Base-by-base conservation (phyloP, 352 stramenopile species). In the Globisporangium nodosum region DNA sequence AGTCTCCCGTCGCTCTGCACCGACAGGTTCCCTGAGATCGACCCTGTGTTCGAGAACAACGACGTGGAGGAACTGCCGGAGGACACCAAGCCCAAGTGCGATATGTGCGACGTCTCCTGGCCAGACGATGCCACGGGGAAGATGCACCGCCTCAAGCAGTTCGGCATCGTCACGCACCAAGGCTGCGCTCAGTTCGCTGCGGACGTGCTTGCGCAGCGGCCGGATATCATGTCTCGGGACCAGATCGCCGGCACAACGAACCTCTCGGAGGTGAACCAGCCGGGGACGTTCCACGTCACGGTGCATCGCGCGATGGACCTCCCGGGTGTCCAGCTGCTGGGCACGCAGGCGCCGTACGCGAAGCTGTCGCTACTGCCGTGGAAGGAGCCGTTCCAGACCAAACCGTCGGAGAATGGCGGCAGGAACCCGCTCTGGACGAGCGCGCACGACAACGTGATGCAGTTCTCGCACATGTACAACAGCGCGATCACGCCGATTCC, bases 391-490 rank as follows among this genome's bases (percentile, higher is more conserved):
- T 67, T 87, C 49, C 83, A 92, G 60, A 95, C 85, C 0, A 91
- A 90, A 52, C 68, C 83, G 1, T 72, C 75, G 15, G 81, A 93
- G 56, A 87, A 76, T 47, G 83, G 85, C 24, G 85, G 83, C 4
- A 78, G 78, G 11, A 82, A 91, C 56, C 85, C 85, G 20, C 66
- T 87, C 24, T 95, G 83, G 83, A 81, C 74, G 42, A 77, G 56
- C 54, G 70, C 71, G 46, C 80, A 93, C 55, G 80, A 90, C 57
- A 93, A 92, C 52, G 71, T 65, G 57, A 87, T 93, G 78, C 78
- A 88, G 24, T 88, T 95, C 47, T 81, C 85, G 35, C 85, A 95
- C 70, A 91, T 92, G 77, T 95, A 92, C 72, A 95, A 92, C 69
- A 92, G 83, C 62, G 85, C 74, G 13, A 93, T 92, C 68, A 95